Base-by-base conservation (phyloP, 371 early-diverging fungal species). In the Paraphysoderma sedebokerense region DNA sequence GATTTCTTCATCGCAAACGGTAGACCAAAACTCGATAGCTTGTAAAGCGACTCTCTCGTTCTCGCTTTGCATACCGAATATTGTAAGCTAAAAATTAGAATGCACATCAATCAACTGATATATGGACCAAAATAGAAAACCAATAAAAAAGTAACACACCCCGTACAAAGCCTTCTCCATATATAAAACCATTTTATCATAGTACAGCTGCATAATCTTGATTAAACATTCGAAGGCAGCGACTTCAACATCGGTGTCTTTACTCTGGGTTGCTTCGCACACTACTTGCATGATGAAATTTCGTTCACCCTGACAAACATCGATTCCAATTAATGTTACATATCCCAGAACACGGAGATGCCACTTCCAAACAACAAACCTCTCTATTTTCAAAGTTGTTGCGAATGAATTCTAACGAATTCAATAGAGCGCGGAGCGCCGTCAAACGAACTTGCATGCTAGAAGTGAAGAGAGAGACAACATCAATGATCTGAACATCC, bases 1-100 rank as follows among this genome's bases (percentile, higher is more conserved):
- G 40, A 82, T 74, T 63, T 97, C 98, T 50, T 81, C 85, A 53
- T 97, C 98, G 59, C 90, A 91, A 17, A 97, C 83, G 19, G 95
- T 91, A 15, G 92, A 88, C 98, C 98, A 97, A 60, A 97, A 97
- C 69, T 97, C 98, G 47, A 97, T 80, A 35, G 96, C 93, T 61
- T 97, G 96, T 48, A 90, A 63, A 5, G 83, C 90, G 33, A 97
- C 85, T 19, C 77, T 76, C 35, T 85, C 82, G 42, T 84, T 78
- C 45, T 77, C 77, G 48, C 69, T 67, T 51, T 79, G 79, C 92
- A 97, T 92, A 19, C 90, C 92, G 49, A 70, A 62, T 26, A 92
- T 70, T 20, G 95, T 92, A 27, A 96, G 70, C 78, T 80, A 59
- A 22, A 44, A 46, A 28, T 23, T 22, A 32, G 24, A 42, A 35